Evolutionary conservation across 2,329 filamentous ascomycete genomes (phyloP).

Genomic region (Raffaelea albimanens): DNA sequence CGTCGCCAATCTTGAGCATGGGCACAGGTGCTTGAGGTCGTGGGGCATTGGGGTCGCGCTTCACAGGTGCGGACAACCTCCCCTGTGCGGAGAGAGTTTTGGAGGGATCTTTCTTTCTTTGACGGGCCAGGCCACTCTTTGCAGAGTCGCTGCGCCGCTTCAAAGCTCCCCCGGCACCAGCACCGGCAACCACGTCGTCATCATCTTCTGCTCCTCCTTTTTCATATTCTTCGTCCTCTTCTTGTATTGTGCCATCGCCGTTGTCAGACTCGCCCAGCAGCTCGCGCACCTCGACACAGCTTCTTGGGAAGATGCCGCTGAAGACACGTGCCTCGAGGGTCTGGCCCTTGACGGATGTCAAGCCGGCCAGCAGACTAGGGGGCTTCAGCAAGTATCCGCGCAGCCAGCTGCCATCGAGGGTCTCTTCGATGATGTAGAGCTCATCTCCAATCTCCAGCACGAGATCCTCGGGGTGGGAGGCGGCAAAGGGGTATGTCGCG

Average conservation of each 20-base stretch:
- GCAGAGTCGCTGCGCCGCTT: slow-evolving; percentile 38
- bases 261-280: slow-evolving; percentile 68
- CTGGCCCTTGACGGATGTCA: slow-evolving; percentile 85
- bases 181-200: neutral
- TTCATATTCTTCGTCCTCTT: slow-evolving; percentile 17
- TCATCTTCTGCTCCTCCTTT: slow-evolving; percentile 19
- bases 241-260: slow-evolving; percentile 32
- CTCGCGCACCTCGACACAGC: slow-evolving; percentile 90
- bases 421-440: slow-evolving; percentile 97
- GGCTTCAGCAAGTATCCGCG: slow-evolving; percentile 92
- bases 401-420: slow-evolving; percentile 84
- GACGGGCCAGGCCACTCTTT: slow-evolving; percentile 40
- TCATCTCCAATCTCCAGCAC: slow-evolving; percentile 97
- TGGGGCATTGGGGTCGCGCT: slow-evolving; percentile 56
- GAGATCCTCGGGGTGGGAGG: slow-evolving; percentile 78
- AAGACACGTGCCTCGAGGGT: slow-evolving; percentile 93
- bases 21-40: slow-evolving; percentile 89
- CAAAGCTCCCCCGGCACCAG: slow-evolving; percentile 19
- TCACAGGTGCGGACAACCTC: slow-evolving; percentile 36
- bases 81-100: slow-evolving; percentile 20
- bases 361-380: slow-evolving; percentile 80
- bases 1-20: slow-evolving; percentile 95
- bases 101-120: slow-evolving; percentile 19
- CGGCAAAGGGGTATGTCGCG: slow-evolving; percentile 87
- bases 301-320: slow-evolving; percentile 93